Evolutionary conservation across 1,284 basidiomycete species (phyloP).

Genomic region (Neolentinus lepideus): DNA sequence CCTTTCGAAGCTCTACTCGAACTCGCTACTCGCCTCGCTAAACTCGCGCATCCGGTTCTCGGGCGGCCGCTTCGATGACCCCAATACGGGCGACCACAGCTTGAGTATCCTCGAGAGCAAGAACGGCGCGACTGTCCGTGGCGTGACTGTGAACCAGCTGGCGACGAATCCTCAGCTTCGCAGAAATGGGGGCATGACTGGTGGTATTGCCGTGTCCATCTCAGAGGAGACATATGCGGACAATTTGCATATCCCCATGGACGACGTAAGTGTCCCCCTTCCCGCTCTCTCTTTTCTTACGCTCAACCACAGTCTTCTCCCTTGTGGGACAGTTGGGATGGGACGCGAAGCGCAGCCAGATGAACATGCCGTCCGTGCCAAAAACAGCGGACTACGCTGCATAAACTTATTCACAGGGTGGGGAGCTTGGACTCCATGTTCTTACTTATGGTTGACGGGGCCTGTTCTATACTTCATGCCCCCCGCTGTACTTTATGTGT

Average conservation of each 20-base stretch:
- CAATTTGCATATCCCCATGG: neutral
- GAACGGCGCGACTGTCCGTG: neutral
- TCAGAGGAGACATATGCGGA: neutral
- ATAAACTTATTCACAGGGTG: neutral
- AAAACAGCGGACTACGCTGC: neutral
- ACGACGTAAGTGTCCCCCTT: neutral
- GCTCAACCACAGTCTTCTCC: neutral
- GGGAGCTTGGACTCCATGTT: too few relatives aligned
- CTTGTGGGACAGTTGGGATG: neutral
- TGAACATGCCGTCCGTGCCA: neutral
- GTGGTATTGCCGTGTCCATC: neutral
- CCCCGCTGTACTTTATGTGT: too few relatives aligned
- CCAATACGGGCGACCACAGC: neutral
- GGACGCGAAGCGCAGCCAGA: neutral
- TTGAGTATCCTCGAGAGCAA: neutral
- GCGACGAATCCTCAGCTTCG: neutral
- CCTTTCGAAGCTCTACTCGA: constrained; percentile 27
- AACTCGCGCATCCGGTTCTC: neutral
- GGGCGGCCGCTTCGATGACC: neutral
- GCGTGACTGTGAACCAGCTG: neutral
- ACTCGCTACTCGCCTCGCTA: constrained; percentile 21
- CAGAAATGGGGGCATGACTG: neutral
- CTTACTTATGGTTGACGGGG: too few relatives aligned
- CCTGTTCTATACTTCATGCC: too few relatives aligned
- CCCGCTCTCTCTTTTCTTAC: neutral